A percentile compares a stretch with the other conserved stretches of the same genome.
phyloP scores from a whole-genome alignment of 495 filamentous ascomycete genomes.

The Penicillium steckii region DNA sequence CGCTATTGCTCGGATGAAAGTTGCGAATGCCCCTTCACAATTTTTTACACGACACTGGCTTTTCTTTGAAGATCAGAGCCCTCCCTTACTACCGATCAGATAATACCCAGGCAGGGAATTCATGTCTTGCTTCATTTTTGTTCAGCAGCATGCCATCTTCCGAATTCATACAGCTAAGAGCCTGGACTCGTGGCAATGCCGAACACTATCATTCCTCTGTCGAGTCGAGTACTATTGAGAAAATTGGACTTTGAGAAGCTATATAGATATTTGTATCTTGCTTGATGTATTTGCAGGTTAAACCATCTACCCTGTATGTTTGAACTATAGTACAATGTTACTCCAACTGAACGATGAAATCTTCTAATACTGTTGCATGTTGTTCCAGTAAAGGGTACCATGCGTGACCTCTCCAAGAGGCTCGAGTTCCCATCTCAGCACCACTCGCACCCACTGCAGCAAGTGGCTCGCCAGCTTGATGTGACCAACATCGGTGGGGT shows the following conservation, averaged over 20 bases:
- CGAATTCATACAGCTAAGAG: too few species aligned
- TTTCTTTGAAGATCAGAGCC: too few species aligned
- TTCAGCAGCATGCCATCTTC: too few species aligned
- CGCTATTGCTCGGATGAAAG: not conserved
- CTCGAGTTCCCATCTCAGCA: slow-evolving; percentile 60
- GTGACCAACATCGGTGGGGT: slow-evolving; percentile 66
- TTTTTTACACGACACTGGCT: too few species aligned
- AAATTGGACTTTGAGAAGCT: not conserved
- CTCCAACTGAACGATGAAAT: too few species aligned
- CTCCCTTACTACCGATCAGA: too few species aligned
- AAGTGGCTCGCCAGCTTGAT: slow-evolving; percentile 67
- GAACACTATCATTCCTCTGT: too few species aligned
- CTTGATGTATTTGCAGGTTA: not conserved
- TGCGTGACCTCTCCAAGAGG: slow-evolving; percentile 65
- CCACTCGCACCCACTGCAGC: slow-evolving; percentile 52
- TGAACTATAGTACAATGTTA: not conserved
- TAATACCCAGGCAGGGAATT: too few species aligned
- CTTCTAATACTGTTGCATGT: slow-evolving; percentile 47
- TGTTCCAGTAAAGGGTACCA: slow-evolving; percentile 62
- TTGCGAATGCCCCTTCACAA: too few species aligned
- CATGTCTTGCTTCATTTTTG: too few species aligned
- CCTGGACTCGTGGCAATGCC: not conserved
- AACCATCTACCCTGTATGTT: not conserved
- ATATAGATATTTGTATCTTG: too few species aligned
- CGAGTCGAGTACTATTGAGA: too few species aligned